Conservation (phyloP, 345 rosid genomes). For the Acer yangbiense region DNA sequence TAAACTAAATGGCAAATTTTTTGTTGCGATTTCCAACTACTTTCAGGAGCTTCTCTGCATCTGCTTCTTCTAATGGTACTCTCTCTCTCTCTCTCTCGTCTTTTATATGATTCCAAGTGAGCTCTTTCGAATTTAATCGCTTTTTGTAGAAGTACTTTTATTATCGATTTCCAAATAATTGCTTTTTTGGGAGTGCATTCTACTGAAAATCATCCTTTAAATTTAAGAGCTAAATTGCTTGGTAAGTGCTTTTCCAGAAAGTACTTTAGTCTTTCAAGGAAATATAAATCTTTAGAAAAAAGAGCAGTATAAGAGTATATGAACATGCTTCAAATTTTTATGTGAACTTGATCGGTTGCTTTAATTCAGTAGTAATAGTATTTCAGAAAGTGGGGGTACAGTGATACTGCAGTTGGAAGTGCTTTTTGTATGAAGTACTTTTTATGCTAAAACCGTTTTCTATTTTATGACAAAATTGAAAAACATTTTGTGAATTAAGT, state of each 20-base stretch:
- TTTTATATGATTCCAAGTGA: background rate
- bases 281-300: background rate
- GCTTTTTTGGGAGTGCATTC: background rate
- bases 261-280: background rate
- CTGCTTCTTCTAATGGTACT: slow-evolving; percentile 71
- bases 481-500: background rate
- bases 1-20: slow-evolving; percentile 57
- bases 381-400: background rate
- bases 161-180: too few relatives aligned
- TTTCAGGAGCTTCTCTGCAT: slow-evolving; percentile 51
- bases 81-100: background rate
- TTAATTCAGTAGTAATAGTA: background rate
- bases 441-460: background rate
- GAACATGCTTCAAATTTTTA: background rate
- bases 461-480: background rate
- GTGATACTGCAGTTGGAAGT: background rate
- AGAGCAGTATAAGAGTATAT: background rate
- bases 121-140: background rate
- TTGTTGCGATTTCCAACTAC: slow-evolving; percentile 40
- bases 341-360: background rate
- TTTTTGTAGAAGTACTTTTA: background rate
- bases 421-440: background rate
- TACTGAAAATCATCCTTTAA: too few relatives aligned
- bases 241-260: background rate
- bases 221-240: background rate